These are phyloP conservation scores for Lasiosphaeris hirsuta DNA, from an alignment of 495 filamentous ascomycete genomes.

Conservation along the genomic window DNA sequence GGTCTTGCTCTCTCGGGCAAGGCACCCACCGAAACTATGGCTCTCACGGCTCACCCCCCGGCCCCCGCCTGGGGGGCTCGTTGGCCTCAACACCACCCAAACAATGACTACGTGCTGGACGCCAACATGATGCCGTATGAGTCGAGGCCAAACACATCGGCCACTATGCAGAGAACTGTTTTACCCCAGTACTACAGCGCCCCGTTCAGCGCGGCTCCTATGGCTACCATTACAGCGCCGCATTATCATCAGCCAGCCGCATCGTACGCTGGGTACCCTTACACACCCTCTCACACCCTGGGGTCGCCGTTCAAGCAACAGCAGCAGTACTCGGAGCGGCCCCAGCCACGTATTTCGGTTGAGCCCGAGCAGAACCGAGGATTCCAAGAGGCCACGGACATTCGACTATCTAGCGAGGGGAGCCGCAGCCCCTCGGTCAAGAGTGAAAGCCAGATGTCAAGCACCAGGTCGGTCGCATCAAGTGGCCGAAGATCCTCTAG, in stretches of 20 bases:
- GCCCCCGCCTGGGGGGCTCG: slow-evolving; percentile 41
- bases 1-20: slow-evolving; percentile 13
- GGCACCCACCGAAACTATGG: slow-evolving; percentile 30
- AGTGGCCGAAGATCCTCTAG: slow-evolving; percentile 18
- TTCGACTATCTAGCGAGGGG: slow-evolving; percentile 13
- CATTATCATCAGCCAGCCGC: slow-evolving; percentile 29
- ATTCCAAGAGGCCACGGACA: slow-evolving; percentile 15
- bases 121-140: slow-evolving; percentile 34
- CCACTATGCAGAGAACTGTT: slow-evolving; percentile 27
- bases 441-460: slow-evolving; percentile 32
- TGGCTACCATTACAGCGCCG: slow-evolving; percentile 33
- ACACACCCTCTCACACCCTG: slow-evolving; percentile 29
- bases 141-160: slow-evolving; percentile 25
- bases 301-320: slow-evolving; percentile 32
- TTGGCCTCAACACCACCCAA: slow-evolving; percentile 39
- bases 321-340: slow-evolving; percentile 32
- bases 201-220: slow-evolving; percentile 33
- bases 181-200: slow-evolving; percentile 34
- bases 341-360: slow-evolving; percentile 20
- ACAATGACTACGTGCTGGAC: slow-evolving; percentile 38
- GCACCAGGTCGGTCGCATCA: slow-evolving; percentile 8
- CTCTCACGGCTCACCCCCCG: slow-evolving; percentile 34
- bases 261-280: slow-evolving; percentile 35
- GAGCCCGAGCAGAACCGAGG: slow-evolving; percentile 7
- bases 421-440: slow-evolving; percentile 38